phyloP scores from a whole-genome alignment of 768 basidiomycete genomes.

The Xanthoconium stramineum region DNA sequence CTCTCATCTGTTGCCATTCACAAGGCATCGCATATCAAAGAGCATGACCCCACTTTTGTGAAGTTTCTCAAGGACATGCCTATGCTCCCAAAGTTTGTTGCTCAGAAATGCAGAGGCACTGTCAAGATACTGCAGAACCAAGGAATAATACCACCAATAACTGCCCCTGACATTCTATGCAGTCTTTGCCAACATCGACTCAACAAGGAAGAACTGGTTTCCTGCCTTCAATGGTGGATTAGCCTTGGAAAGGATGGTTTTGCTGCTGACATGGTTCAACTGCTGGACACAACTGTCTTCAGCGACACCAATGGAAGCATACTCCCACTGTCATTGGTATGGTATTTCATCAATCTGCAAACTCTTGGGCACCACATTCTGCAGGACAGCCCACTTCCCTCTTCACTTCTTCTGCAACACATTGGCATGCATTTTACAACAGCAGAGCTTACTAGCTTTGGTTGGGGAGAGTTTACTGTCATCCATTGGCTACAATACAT shows the following conservation, averaged over 20 bases:
- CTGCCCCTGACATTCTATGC: slow-evolving; percentile 60
- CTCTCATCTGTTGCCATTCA: not conserved
- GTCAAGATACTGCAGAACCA: slow-evolving; percentile 57
- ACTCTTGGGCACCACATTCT: slow-evolving; percentile 50
- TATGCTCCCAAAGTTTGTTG: not conserved
- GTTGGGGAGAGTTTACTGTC: slow-evolving; percentile 76
- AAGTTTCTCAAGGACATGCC: not conserved
- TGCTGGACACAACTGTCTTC: slow-evolving; percentile 73
- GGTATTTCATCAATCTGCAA: slow-evolving; percentile 68
- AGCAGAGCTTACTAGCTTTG: slow-evolving; percentile 56
- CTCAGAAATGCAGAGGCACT: too few relatives aligned
- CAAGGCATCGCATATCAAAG: not conserved
- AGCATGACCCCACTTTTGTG: not conserved
- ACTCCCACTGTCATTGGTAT: slow-evolving; percentile 65
- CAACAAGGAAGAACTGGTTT: slow-evolving; percentile 65
- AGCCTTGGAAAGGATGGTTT: slow-evolving; percentile 35
- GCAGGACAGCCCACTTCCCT: slow-evolving; percentile 11
- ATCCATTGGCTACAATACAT: slow-evolving; percentile 77
- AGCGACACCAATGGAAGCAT: slow-evolving; percentile 48
- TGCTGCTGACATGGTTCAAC: slow-evolving; percentile 36
- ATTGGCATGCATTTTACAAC: slow-evolving; percentile 47
- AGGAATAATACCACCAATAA: slow-evolving; percentile 52
- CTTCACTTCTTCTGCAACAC: slow-evolving; percentile 5
- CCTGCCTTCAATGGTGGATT: slow-evolving; percentile 87
- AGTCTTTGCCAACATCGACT: slow-evolving; percentile 76